Evolutionary conservation across 345 rosid species (phyloP).

Genomic region (Hibiscus trionum): DNA sequence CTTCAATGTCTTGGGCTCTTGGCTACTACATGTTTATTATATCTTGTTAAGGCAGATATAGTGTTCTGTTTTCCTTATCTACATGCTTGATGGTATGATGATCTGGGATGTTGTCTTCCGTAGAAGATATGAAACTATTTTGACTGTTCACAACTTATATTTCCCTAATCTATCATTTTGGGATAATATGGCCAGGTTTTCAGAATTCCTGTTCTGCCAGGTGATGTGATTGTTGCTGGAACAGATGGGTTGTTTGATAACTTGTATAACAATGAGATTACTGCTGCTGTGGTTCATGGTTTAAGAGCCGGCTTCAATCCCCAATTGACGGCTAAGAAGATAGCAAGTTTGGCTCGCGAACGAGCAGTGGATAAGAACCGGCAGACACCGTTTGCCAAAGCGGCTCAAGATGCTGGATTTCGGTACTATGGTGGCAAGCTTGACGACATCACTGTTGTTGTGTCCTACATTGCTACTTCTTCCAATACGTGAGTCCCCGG

Average conservation of each 20-base stretch:
- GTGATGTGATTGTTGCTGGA: conserved; percentile 86
- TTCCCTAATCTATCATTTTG: not conserved
- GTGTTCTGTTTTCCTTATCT: not conserved
- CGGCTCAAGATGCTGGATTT: conserved; percentile 93
- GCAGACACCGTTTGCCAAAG: conserved; percentile 79
- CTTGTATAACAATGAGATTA: conserved; percentile 72
- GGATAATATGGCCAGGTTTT: conserved; percentile 46
- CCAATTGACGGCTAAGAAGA: conserved; percentile 66
- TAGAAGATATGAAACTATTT: not conserved
- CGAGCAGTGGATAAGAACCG: conserved; percentile 64
- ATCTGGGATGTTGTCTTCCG: not conserved
- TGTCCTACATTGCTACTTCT: conserved; percentile 50
- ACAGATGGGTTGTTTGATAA: conserved; percentile 96
- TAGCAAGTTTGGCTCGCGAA: conserved; percentile 77
- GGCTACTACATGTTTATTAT: not conserved
- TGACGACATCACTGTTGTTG: conserved; percentile 89
- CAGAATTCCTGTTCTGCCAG: conserved; percentile 56
- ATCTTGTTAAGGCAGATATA: not conserved
- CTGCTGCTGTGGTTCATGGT: conserved; percentile 69
- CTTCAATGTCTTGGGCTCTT: not conserved
- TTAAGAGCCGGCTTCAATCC: conserved; percentile 65
- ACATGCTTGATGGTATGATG: not conserved
- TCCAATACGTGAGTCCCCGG: not conserved
- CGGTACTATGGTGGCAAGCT: conserved; percentile 94
- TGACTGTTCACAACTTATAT: not conserved